Percentiles rank a stretch among this genome's conserved stretches.
Conservation (phyloP, 768 basidiomycete species). For the Dictyophora rubrovolvata region DNA sequence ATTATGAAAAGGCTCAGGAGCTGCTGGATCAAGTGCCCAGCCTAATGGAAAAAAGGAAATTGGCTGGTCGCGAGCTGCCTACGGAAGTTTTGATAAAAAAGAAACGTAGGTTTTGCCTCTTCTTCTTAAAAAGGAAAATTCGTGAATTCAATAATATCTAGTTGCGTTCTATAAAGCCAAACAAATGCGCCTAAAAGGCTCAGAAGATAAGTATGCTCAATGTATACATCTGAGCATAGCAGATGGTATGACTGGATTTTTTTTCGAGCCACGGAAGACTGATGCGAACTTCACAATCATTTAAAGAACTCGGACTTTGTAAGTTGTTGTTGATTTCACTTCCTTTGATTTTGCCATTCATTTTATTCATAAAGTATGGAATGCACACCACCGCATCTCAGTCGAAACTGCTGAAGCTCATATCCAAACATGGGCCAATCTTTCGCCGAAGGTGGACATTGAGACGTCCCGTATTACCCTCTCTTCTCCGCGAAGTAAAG, state of each 20-base stretch:
- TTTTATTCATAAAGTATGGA: constrained; percentile 50
- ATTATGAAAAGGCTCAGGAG: constrained; percentile 47
- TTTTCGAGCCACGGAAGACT: neutral
- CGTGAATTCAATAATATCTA: constrained; percentile 18
- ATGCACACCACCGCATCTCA: constrained; percentile 55
- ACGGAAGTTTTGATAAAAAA: constrained; percentile 72
- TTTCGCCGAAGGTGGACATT: constrained; percentile 37
- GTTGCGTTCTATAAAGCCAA: constrained; percentile 71
- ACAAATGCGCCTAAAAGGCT: constrained; percentile 43
- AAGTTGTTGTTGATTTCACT: constrained; percentile 16
- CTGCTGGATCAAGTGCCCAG: constrained; percentile 54
- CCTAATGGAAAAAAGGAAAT: constrained; percentile 47
- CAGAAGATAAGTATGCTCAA: constrained; percentile 39
- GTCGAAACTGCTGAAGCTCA: constrained; percentile 45
- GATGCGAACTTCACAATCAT: neutral
- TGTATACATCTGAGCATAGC: constrained; percentile 57
- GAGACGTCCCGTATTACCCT: constrained; percentile 21
- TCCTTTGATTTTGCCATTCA: neutral
- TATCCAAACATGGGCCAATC: constrained; percentile 39
- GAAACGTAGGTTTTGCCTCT: constrained; percentile 40
- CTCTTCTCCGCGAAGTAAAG: constrained; percentile 2
- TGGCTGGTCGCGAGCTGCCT: constrained; percentile 59
- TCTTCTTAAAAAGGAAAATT: neutral
- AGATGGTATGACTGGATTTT: constrained; percentile 36
- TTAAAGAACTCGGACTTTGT: constrained; percentile 64